Percentiles rank a stretch among this genome's conserved stretches.
phyloP scores from a whole-genome alignment of 2,329 filamentous ascomycete genomes.

The Penicillium sp. region DNA sequence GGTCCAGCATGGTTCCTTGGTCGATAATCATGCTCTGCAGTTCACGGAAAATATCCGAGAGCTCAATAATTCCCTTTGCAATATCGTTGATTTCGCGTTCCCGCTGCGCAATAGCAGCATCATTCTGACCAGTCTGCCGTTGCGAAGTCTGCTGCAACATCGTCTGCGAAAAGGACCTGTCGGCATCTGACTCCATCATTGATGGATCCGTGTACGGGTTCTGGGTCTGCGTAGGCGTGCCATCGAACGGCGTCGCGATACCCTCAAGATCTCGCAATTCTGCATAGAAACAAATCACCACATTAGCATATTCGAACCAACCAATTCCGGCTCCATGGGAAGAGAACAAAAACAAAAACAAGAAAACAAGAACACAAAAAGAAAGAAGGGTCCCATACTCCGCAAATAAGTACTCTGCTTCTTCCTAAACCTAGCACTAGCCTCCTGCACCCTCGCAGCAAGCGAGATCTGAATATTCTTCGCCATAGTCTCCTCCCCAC shows the following conservation, averaged over 20 bases:
- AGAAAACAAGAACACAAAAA: neutral
- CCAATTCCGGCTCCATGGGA: conserved; percentile 9
- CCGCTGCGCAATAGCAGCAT: conserved; percentile 81
- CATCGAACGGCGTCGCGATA: conserved; percentile 52
- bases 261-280: conserved; percentile 73
- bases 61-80: conserved; percentile 93
- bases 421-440: conserved; percentile 89
- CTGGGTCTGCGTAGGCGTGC: conserved; percentile 50
- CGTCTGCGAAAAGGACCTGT: conserved; percentile 86
- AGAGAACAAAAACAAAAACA: neutral
- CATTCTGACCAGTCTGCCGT: conserved; percentile 60
- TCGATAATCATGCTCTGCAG: conserved; percentile 94
- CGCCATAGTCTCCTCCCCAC: conserved; percentile 91
- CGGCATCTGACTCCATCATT: conserved; percentile 87
- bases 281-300: conserved; percentile 33
- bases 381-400: conserved; percentile 56
- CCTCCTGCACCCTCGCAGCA: conserved; percentile 83
- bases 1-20: conserved; percentile 84
- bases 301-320: neutral
- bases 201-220: conserved; percentile 80
- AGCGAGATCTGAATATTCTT: conserved; percentile 92
- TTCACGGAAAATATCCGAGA: conserved; percentile 95
- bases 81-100: conserved; percentile 98
- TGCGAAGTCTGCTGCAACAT: conserved; percentile 77
- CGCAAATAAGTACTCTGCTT: conserved; percentile 96